Base-by-base conservation (phyloP, 1,284 basidiomycete species). In the Pyrrhoderma lamaoense region DNA sequence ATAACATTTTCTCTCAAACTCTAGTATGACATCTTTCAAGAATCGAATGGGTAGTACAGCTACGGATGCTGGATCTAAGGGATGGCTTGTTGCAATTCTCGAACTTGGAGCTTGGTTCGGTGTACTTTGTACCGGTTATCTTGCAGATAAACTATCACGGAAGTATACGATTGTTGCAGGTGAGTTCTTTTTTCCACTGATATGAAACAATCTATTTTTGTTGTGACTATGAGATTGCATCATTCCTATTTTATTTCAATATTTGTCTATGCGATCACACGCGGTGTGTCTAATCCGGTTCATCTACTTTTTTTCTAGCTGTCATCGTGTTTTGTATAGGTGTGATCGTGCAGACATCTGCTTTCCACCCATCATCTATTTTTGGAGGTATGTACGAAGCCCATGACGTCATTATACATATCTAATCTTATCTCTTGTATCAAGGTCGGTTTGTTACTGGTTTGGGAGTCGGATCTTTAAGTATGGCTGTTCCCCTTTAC, bases 401-500 rank as follows among this genome's bases (percentile, higher is more conserved):
- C 5, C 18, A 23, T 25, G 43, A 31, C 21, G 23, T 25, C 23
- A 25, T 11, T 19, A 27, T 22, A 45, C 5, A 31, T 45, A n/a
- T 40, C 38, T 40, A 40, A 40, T 35, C 47, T 35, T 16, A 22
- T 18, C 18, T 11, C 16, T 34, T 37, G 37, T 45, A 7, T 27
- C 19, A 51, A 78, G 79, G 85, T 50, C 77, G 86, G 31, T 87
- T 87, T 58, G 66, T 89, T 46, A 86, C 85, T 48, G 86, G 86
- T 74, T 64, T 87, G 43, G 85, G 85, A 53, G 80, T 89, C 39
- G 86, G 86, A 45, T 82, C 84, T 2, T 69, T 88, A 38, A 84
- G 80, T 60, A 85, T 86, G 79, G 74, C 74, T 23, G 82, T 89
- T 9, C 86, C 86, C 5, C 67, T 87, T 8, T 90, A 88, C 73